A percentile compares a stretch with the other conserved stretches of the same genome.
Conservation (phyloP, 805 yeast genomes). For the Wickerhamiella galacta region DNA sequence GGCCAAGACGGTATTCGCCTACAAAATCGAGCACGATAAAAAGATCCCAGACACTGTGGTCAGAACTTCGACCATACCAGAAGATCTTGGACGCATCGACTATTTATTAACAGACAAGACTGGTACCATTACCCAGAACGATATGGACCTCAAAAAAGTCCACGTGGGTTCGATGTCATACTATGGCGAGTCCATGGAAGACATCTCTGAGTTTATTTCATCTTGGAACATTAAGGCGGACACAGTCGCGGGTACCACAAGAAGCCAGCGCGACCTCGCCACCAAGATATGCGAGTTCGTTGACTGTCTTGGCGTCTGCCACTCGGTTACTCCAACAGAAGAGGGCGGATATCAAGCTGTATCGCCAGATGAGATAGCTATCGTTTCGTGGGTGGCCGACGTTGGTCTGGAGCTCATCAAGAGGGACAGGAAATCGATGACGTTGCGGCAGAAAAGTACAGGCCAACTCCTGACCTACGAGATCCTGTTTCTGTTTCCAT, state of each 20-base stretch:
- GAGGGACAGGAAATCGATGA: conserved; percentile 66
- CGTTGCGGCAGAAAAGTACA: conserved; percentile 46
- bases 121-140: conserved; percentile 94
- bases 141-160: conserved; percentile 87
- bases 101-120: conserved; percentile 87
- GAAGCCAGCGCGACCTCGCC: conserved; percentile 53
- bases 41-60: conserved; percentile 78
- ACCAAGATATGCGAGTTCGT: conserved; percentile 65
- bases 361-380: conserved; percentile 96
- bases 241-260: conserved; percentile 15
- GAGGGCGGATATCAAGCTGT: conserved; percentile 84
- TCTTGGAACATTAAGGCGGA: conserved; percentile 3
- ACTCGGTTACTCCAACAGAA: conserved; percentile 87
- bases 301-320: conserved; percentile 80
- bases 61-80: conserved; percentile 94
- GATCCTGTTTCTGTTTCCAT: conserved; percentile 76
- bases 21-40: conserved; percentile 78
- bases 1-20: conserved; percentile 90
- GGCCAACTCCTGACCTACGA: conserved; percentile 36
- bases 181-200: conserved; percentile 82
- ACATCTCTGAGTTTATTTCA: conserved; percentile 53
- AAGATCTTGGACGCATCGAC: conserved; percentile 90
- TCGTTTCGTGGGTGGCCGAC: conserved; percentile 74
- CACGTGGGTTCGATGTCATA: conserved; percentile 89
- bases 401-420: conserved; percentile 69